Conservation (phyloP, 2,329 filamentous ascomycete genomes). For the Fusarium anthophilum region DNA sequence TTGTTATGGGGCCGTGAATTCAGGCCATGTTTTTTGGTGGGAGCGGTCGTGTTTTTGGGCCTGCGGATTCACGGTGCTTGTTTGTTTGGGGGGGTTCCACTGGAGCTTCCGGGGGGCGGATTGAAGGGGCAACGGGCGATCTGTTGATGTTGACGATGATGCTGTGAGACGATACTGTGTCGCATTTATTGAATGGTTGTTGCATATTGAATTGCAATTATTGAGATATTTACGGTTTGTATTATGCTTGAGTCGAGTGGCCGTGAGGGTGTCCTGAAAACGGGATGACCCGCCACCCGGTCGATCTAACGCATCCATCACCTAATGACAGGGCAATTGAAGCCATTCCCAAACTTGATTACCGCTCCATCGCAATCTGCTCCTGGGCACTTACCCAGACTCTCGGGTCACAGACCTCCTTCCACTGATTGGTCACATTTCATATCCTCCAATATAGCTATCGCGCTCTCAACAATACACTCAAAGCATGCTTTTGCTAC, state of each 20-base stretch:
- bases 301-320: background rate
- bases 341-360: background rate
- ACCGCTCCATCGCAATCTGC: background rate
- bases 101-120: background rate
- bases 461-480: too few species aligned
- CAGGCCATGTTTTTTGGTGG: slow-evolving; percentile 28
- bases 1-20: slow-evolving; percentile 38
- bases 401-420: background rate
- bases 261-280: background rate
- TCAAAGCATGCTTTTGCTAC: accelerated
- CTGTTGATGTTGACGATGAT: background rate
- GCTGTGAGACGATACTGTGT: background rate
- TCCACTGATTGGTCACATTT: background rate
- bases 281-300: background rate
- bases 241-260: background rate
- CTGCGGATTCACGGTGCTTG: slow-evolving; percentile 31
- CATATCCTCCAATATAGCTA: background rate
- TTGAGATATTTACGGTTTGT: background rate
- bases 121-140: slow-evolving; percentile 35
- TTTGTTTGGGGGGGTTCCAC: slow-evolving; percentile 25
- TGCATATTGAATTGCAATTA: background rate
- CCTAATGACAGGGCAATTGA: background rate
- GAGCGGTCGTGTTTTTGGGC: slow-evolving; percentile 1
- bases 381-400: background rate
- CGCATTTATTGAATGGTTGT: background rate